Conservation (phyloP, 495 filamentous ascomycete species). For the Chaetomium cochliodes region DNA sequence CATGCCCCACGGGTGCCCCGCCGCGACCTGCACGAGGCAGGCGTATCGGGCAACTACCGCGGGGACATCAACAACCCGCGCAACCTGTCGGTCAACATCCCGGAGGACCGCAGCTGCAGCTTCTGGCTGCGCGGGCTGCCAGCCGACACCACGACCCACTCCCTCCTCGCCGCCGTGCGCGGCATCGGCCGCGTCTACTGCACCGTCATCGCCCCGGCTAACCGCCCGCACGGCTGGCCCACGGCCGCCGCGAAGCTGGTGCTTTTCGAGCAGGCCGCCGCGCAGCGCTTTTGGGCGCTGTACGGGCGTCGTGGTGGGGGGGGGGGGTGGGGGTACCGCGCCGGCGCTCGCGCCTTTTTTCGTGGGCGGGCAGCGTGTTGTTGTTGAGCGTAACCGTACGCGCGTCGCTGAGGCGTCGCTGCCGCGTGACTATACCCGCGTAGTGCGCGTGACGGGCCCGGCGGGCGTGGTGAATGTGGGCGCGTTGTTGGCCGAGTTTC, state of each 20-base stretch:
- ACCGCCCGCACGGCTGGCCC: slow-evolving; percentile 11
- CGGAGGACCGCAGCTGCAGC: slow-evolving; percentile 33
- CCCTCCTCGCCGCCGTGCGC: slow-evolving; percentile 35
- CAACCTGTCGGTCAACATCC: slow-evolving; percentile 38
- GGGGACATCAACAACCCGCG: slow-evolving; percentile 29
- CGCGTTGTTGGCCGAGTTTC: neutral
- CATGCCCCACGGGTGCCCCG: neutral
- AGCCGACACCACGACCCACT: slow-evolving; percentile 20
- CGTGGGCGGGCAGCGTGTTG: neutral
- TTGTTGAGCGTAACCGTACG: neutral
- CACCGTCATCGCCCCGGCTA: slow-evolving; percentile 38
- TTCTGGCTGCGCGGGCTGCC: slow-evolving; percentile 43
- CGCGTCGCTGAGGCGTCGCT: neutral
- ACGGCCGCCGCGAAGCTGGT: slow-evolving; percentile 41
- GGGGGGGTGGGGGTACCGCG: neutral
- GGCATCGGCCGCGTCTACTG: slow-evolving; percentile 39
- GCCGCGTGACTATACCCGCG: neutral
- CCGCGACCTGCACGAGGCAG: neutral
- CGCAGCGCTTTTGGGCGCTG: slow-evolving; percentile 5
- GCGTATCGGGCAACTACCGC: slow-evolving; percentile 26
- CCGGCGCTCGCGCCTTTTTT: neutral
- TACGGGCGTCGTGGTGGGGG: too few species aligned
- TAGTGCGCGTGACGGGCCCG: neutral
- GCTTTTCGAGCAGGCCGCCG: slow-evolving; percentile 38
- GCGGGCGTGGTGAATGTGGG: neutral